A percentile compares a stretch with the other conserved stretches of the same genome.
Conservation (phyloP, 1,284 basidiomycete genomes). For the Thelephora terrestris region DNA sequence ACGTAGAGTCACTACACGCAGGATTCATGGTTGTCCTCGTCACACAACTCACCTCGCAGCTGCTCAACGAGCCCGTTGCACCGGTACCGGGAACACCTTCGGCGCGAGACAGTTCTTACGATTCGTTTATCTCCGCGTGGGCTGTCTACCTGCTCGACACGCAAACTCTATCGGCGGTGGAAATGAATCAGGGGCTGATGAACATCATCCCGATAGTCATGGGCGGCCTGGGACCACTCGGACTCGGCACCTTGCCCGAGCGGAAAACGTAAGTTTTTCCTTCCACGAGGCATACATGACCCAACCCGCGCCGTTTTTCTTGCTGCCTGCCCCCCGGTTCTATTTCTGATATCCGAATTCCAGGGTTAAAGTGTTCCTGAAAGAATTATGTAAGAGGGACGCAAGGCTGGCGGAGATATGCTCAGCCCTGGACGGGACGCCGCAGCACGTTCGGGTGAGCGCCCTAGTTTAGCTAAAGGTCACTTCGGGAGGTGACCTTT, state of each 20-base stretch:
- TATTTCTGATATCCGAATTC: neutral
- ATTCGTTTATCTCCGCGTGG: conserved; percentile 58
- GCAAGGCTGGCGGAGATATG: conserved; percentile 24
- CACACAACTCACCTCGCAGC: conserved; percentile 34
- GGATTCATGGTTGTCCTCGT: conserved; percentile 44
- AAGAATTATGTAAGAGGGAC: conserved; percentile 27
- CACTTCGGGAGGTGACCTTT: neutral
- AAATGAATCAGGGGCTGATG: conserved; percentile 16
- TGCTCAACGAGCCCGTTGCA: conserved; percentile 22
- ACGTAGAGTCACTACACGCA: conserved; percentile 48
- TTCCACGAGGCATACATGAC: neutral
- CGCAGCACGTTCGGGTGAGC: too few relatives aligned
- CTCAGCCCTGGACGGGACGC: neutral
- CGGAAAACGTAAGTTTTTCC: conserved; percentile 26
- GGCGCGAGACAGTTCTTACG: conserved; percentile 33
- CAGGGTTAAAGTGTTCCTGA: conserved; percentile 30
- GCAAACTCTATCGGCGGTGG: conserved; percentile 12
- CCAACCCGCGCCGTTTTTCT: neutral
- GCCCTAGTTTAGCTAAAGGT: too few relatives aligned
- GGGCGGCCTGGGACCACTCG: conserved; percentile 34
- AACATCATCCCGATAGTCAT: conserved; percentile 37
- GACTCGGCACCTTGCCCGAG: conserved; percentile 13
- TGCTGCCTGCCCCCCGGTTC: neutral
- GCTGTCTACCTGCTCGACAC: conserved; percentile 44
- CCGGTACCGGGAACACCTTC: conserved; percentile 7